phyloP scores from a whole-genome alignment of 2,329 filamentous ascomycete species.

The Neonectria neomacrospora region DNA sequence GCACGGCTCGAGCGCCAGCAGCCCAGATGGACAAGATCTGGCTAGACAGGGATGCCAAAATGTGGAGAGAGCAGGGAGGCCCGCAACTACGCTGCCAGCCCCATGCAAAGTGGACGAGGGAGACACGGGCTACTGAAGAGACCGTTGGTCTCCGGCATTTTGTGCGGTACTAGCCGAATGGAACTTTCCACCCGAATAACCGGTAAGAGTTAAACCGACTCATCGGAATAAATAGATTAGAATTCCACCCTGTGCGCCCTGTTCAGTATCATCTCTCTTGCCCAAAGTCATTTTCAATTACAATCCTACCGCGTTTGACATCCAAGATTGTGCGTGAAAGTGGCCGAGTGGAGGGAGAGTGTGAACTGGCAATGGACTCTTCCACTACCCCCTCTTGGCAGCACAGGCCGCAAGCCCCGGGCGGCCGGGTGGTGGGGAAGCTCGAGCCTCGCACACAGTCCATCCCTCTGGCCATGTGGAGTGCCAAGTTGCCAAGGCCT shows the following conservation, averaged over 20 bases:
- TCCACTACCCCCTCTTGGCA: slow-evolving; percentile 5
- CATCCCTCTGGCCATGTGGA: slow-evolving; percentile 19
- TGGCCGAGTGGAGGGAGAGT: neutral
- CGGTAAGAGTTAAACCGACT: neutral
- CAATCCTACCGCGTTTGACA: neutral
- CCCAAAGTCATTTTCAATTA: neutral
- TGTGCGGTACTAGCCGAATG: slow-evolving; percentile 2
- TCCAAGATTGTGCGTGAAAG: neutral
- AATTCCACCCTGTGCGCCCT: too few species aligned
- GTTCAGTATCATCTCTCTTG: neutral
- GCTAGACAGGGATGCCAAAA: slow-evolving; percentile 30
- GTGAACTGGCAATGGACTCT: slow-evolving; percentile 8
- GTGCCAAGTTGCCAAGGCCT: slow-evolving; percentile 16
- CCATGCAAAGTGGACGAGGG: slow-evolving; percentile 14
- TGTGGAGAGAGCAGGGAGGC: slow-evolving; percentile 30
- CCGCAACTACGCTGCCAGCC: slow-evolving; percentile 18
- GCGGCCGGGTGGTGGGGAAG: slow-evolving; percentile 20
- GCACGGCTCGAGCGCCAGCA: slow-evolving; percentile 27
- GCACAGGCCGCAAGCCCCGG: slow-evolving; percentile 14
- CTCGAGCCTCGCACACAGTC: slow-evolving; percentile 12
- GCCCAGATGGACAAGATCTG: slow-evolving; percentile 30
- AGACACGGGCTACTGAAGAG: slow-evolving; percentile 13
- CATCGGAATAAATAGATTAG: neutral
- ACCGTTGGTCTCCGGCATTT: neutral
- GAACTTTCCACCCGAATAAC: neutral